phyloP scores from a whole-genome alignment of 2,329 filamentous ascomycete genomes.

The Microsporum canis region DNA sequence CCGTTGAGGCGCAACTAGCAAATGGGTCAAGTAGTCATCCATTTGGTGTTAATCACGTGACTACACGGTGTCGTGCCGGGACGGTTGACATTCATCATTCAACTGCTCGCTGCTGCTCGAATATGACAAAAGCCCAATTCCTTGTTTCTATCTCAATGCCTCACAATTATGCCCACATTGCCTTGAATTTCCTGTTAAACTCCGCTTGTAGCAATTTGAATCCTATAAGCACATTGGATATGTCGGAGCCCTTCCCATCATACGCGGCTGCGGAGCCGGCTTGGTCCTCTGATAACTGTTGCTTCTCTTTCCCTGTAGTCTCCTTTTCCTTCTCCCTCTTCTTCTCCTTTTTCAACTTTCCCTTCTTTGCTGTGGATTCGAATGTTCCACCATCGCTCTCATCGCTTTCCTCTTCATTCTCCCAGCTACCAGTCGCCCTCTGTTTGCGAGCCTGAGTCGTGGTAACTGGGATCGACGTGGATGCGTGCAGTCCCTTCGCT shows the following conservation, averaged over 20 bases:
- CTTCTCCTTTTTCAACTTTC: neutral
- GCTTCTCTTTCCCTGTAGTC: neutral
- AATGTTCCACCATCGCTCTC: conserved; percentile 8
- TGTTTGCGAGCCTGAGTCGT: conserved; percentile 6
- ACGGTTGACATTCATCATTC: no score
- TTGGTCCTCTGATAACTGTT: neutral
- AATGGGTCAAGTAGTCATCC: no score
- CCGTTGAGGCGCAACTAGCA: no score
- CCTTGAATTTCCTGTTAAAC: conserved; percentile 26
- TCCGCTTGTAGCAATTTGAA: conserved; percentile 23
- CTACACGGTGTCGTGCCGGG: no score
- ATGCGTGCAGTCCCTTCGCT: neutral
- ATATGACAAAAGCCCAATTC: no score
- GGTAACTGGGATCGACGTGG: neutral
- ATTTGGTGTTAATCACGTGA: no score
- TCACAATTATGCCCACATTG: conserved; percentile 12
- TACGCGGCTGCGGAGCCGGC: neutral
- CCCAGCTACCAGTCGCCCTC: conserved; percentile 18
- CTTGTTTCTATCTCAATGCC: no score
- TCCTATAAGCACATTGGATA: conserved; percentile 19
- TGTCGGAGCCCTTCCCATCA: conserved; percentile 12
- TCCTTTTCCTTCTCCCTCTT: neutral
- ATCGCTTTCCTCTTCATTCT: conserved; percentile 15
- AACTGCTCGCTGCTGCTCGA: no score
- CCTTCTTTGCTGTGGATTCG: neutral